Percentiles rank a stretch among this genome's conserved stretches.
phyloP scores from a whole-genome alignment of 2,329 filamentous ascomycete species.

The Monosporascus sp. region DNA sequence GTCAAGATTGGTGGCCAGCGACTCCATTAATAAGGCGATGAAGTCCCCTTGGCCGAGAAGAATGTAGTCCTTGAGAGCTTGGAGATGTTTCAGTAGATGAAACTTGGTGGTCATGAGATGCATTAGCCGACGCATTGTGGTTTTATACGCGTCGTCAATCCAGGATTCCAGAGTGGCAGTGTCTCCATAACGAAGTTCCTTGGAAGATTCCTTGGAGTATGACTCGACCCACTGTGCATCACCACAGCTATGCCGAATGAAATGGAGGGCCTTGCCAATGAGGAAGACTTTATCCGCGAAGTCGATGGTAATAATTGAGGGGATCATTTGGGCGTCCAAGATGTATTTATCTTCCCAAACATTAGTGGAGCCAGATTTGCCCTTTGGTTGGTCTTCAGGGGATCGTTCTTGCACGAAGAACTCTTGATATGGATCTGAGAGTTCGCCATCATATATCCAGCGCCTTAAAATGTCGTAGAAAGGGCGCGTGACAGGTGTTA shows the following conservation, averaged over 20 bases:
- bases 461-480: slow-evolving; percentile 95
- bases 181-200: slow-evolving; percentile 87
- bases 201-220: slow-evolving; percentile 89
- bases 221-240: slow-evolving; percentile 94
- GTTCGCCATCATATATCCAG: slow-evolving; percentile 98
- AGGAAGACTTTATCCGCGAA: slow-evolving; percentile 96
- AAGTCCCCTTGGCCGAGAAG: slow-evolving; percentile 95
- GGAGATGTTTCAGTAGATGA: slow-evolving; percentile 85
- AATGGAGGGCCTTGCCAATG: slow-evolving; percentile 96
- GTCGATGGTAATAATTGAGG: slow-evolving; percentile 85
- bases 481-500: slow-evolving; percentile 81
- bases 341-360: slow-evolving; percentile 99
- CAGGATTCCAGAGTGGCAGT: slow-evolving; percentile 85
- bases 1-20: slow-evolving; percentile 85
- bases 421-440: slow-evolving; percentile 91
- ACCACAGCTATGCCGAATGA: slow-evolving; percentile 91
- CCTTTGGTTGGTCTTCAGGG: slow-evolving; percentile 41
- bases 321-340: slow-evolving; percentile 78
- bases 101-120: slow-evolving; percentile 94
- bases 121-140: slow-evolving; percentile 92
- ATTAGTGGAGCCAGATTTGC: slow-evolving; percentile 65
- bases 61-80: slow-evolving; percentile 90
- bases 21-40: slow-evolving; percentile 95
- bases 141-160: slow-evolving; percentile 96
- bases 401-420: slow-evolving; percentile 91